A percentile compares a stretch with the other conserved stretches of the same genome.
phyloP scores from a whole-genome alignment of 345 rosid species.

The Salix viminalis region DNA sequence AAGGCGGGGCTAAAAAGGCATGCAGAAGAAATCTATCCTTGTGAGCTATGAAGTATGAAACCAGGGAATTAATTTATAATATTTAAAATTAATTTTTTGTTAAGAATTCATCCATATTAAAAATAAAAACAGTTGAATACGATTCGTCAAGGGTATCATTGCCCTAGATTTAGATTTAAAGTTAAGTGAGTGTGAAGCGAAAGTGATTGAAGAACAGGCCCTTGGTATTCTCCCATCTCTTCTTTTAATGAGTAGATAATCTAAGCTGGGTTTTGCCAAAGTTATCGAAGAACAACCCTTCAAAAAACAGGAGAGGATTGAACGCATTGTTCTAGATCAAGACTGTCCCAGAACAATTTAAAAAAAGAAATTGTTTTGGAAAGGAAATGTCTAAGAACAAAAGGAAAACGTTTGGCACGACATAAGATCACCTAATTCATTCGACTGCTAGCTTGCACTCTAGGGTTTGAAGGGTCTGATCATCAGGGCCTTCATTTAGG shows the following conservation, averaged over 20 bases:
- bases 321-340: not conserved
- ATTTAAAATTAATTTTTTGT: no score
- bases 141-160: not conserved
- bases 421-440: not conserved
- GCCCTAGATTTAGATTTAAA: not conserved
- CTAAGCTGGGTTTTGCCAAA: not conserved
- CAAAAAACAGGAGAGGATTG: not conserved
- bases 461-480: not conserved
- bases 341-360: not conserved
- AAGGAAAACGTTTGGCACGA: not conserved
- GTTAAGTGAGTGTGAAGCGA: not conserved
- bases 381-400: not conserved
- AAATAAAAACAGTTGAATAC: not conserved
- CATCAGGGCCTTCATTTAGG: not conserved
- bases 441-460: not conserved
- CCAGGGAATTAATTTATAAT: no score
- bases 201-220: not conserved
- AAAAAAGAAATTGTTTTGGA: not conserved
- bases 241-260: not conserved
- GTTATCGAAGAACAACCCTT: not conserved
- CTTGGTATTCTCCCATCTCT: not conserved
- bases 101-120: no score
- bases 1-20: not conserved
- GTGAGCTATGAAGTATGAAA: not conserved
- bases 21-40: not conserved